Percentiles rank a stretch among this genome's conserved stretches.
Evolutionary conservation across 73 alveolate species (phyloP).

Genomic region (Paramecium primaurelia): DNA sequence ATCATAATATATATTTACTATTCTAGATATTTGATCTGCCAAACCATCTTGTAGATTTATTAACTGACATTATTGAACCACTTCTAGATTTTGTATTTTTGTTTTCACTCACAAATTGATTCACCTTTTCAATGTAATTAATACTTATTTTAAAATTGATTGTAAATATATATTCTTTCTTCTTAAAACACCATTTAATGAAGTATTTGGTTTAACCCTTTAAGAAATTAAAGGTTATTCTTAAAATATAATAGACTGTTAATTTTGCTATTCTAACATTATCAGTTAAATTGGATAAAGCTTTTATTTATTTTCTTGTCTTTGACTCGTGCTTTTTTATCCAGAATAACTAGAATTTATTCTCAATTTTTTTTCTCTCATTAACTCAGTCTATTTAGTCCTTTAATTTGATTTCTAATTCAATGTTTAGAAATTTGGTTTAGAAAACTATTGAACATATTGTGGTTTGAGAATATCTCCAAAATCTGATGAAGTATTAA

Average conservation of each 20-base stretch:
- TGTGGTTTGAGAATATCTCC: not conserved
- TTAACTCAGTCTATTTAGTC: not conserved
- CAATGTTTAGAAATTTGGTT: not conserved
- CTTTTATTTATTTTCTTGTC: not conserved
- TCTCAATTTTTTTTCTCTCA: not conserved
- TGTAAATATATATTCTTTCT: not conserved
- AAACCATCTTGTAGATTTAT: not conserved
- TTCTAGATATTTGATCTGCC: not conserved
- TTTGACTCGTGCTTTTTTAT: not conserved
- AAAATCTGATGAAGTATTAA: not conserved
- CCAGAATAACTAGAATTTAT: not conserved
- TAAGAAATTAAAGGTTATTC: not conserved
- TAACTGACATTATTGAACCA: not conserved
- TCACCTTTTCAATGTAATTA: not conserved
- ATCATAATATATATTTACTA: not conserved
- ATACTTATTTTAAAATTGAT: conserved; percentile 22
- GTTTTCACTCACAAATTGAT: not conserved
- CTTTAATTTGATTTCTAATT: not conserved
- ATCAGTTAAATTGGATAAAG: not conserved
- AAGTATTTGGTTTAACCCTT: not conserved
- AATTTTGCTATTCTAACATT: not conserved
- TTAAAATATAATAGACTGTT: not conserved
- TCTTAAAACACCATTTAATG: not conserved
- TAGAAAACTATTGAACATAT: not conserved
- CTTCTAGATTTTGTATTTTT: not conserved